Conservation (phyloP, 148 eudicot genomes). For the Silene uniflora region DNA sequence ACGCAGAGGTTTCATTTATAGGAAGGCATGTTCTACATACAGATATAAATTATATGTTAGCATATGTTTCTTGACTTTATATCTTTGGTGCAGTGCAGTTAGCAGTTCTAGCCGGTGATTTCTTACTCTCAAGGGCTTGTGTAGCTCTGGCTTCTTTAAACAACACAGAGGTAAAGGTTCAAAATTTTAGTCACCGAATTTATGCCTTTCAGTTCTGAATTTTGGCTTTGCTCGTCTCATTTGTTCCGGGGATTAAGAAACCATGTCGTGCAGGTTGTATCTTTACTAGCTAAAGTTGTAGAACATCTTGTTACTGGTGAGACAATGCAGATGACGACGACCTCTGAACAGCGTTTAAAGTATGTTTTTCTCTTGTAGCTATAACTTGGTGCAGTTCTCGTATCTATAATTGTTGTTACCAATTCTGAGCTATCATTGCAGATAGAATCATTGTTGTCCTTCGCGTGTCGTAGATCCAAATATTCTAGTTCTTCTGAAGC, state of each 20-base stretch:
- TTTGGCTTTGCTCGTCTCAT: background rate
- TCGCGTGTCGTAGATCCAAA: background rate
- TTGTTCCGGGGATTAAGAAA: background rate
- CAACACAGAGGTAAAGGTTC: conserved; percentile 69
- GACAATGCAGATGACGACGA: conserved; percentile 91
- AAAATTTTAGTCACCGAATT: background rate
- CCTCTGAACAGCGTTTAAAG: conserved; percentile 87
- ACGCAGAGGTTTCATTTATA: background rate
- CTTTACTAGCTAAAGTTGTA: conserved; percentile 77
- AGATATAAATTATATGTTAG: background rate
- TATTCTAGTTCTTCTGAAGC: background rate
- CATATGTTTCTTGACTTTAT: conserved; percentile 17
- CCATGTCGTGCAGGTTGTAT: conserved; percentile 56
- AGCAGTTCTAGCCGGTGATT: conserved; percentile 88
- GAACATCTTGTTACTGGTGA: conserved; percentile 98
- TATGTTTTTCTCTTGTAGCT: conserved; percentile 29
- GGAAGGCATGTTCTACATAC: background rate
- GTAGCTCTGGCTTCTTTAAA: conserved; percentile 83
- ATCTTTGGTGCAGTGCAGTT: conserved; percentile 44
- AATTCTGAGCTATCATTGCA: background rate
- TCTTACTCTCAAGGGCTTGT: conserved; percentile 88
- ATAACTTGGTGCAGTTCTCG: background rate
- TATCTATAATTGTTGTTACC: background rate
- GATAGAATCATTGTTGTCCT: background rate
- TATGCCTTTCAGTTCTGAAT: background rate